Evolutionary conservation across 441 rosid genomes (phyloP), one percentile per base, ranked within the genome.

Genomic region (Theobroma grandiflorum): DNA sequence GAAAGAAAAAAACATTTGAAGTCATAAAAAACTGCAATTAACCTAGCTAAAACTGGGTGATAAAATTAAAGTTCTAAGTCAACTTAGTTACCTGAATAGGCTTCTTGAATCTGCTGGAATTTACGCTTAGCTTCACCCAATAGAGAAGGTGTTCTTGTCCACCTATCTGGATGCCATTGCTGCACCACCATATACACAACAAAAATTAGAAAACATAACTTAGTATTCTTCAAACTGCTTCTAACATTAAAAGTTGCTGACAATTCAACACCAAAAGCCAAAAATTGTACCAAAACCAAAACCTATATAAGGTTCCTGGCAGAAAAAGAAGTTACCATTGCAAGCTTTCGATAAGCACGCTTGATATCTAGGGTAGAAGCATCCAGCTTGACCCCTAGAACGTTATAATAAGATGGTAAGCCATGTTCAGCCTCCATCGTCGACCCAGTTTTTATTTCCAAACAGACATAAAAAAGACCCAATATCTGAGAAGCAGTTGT

Each of bases 161-260:
- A 89, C 79, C 90, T 87, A 82, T 95, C 98, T 7, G 97, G 99
- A 86, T 95, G 97, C 98, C 98, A 94, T 89, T 77, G 84, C 98
- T 94, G 79, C 86, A 72, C 70, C 50, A 43, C 59, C 31, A 79
- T 0, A 20, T 31, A 6, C 68, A 40, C 31, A 31, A 42, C 16
- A 20, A 11, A 18, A 53, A 4, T 45, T 2, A 45, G 1, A 72
- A n/a, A 4, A 3, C 45, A 72, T 53, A 53, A 72, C 18, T 53
- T 72, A 5, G 35, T 16, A 42, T 16, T 35, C 62, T 72, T 33
- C 43, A 71, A 9, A 50, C 43, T 20, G 5, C 53, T 43, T 43
- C 47, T 42, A 67, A 11, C 31, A 4, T 6, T 67, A 68, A 55
- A 11, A 45, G n/a, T 11, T 45, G 38, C 11, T 26, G 18, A 26